phyloP scores from a whole-genome alignment of 345 rosid species.

The Psidium guajava region DNA sequence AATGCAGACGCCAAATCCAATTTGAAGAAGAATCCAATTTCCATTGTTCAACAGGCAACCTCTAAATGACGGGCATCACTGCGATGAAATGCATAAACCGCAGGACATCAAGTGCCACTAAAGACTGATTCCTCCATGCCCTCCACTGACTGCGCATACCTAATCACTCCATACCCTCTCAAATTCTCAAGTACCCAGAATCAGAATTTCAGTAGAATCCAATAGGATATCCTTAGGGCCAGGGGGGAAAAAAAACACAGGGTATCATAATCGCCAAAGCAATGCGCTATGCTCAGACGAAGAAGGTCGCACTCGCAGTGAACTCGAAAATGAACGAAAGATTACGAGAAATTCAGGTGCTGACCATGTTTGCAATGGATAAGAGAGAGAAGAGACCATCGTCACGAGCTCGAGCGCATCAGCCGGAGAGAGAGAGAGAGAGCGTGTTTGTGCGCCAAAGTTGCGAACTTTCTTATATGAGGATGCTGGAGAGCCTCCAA shows the following conservation, averaged over 20 bases:
- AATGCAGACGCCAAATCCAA: not conserved
- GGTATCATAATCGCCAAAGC: not conserved
- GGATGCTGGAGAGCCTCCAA: not conserved
- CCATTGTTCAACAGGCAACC: not conserved
- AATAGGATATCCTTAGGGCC: not conserved
- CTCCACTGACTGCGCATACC: not conserved
- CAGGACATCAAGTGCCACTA: not conserved
- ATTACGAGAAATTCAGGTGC: not conserved
- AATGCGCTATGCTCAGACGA: not conserved
- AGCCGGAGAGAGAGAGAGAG: not conserved
- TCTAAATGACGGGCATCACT: not conserved
- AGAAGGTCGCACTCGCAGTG: not conserved
- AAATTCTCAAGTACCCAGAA: not conserved
- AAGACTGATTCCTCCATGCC: not conserved
- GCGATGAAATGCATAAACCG: not conserved
- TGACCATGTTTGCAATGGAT: conserved; percentile 60
- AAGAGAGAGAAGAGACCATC: conserved; percentile 61
- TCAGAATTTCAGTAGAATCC: not conserved
- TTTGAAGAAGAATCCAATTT: not conserved
- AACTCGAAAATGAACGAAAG: not conserved
- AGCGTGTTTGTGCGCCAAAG: not conserved
- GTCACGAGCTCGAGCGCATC: not conserved
- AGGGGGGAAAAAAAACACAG: not conserved
- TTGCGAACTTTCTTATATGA: not conserved
- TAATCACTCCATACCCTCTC: not conserved